A percentile compares a stretch with the other conserved stretches of the same genome.
Conservation (phyloP, 148 eudicot genomes). For the Polygonum aviculare region DNA sequence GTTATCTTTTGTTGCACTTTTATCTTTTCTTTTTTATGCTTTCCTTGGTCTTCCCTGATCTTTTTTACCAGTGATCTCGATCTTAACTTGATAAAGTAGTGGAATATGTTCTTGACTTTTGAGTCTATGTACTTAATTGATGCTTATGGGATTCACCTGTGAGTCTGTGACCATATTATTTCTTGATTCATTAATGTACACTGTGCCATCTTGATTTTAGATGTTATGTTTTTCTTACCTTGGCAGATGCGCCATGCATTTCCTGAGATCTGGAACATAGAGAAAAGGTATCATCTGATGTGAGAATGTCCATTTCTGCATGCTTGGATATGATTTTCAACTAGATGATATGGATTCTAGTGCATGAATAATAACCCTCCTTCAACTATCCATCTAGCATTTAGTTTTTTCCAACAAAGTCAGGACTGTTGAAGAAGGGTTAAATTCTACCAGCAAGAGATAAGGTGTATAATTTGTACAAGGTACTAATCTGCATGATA, state of each 20-base stretch:
- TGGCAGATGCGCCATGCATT: conserved; percentile 76
- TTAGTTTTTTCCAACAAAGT: background rate
- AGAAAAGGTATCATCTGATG: conserved; percentile 46
- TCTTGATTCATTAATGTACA: background rate
- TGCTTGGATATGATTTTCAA: background rate
- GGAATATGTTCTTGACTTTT: background rate
- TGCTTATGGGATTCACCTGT: background rate
- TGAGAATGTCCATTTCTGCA: background rate
- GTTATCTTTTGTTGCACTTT: conserved; percentile 8
- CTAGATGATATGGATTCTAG: background rate
- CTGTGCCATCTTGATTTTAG: conserved; percentile 7
- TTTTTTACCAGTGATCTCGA: background rate
- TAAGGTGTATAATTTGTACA: background rate
- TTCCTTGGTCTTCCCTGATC: background rate
- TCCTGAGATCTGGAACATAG: conserved; percentile 89
- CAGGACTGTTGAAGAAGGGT: background rate
- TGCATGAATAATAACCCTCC: background rate
- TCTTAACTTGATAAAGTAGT: background rate
- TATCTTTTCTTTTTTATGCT: background rate
- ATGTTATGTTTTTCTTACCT: conserved; percentile 7
- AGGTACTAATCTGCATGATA: conserved; percentile 1
- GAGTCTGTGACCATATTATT: conserved; percentile 1
- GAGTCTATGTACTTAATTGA: background rate
- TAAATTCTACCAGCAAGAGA: background rate
- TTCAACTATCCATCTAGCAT: background rate